These are phyloP conservation scores for Spizellomyces punctatus DNA, from an alignment of 192 early-diverging fungal genomes.

Conservation along the genomic window DNA sequence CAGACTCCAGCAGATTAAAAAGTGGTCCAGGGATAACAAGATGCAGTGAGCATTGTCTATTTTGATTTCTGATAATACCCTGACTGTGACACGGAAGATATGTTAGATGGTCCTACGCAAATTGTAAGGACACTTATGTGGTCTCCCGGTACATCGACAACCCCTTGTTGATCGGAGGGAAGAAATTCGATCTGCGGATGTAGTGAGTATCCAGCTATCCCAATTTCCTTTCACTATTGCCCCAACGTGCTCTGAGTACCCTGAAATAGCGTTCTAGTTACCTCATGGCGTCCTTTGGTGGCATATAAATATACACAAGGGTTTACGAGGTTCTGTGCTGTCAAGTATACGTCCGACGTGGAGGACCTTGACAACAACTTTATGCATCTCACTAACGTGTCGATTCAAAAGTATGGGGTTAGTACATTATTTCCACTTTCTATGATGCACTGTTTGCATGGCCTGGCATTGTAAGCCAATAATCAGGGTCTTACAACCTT, in stretches of 20 bases:
- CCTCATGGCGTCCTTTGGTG: constrained; percentile 58
- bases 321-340: constrained; percentile 54
- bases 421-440: constrained; percentile 1
- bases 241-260: constrained; percentile 5
- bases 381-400: constrained; percentile 63
- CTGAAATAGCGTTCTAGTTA: constrained; percentile 49
- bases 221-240: neutral
- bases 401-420: constrained; percentile 62
- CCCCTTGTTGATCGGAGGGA: constrained; percentile 58
- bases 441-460: neutral
- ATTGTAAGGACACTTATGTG: constrained; percentile 60
- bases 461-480: neutral
- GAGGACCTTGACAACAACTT: constrained; percentile 60
- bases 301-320: constrained; percentile 60
- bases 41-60: constrained; percentile 37
- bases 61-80: neutral
- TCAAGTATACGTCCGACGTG: constrained; percentile 55
- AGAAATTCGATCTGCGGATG: constrained; percentile 61
- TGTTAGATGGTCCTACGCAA: constrained; percentile 58
- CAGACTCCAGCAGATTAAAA: constrained; percentile 59
- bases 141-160: constrained; percentile 60
- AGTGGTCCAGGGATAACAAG: constrained; percentile 60
- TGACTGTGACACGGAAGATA: neutral
- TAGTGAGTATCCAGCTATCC: constrained; percentile 38
- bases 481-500: neutral